Evolutionary conservation across 2,329 filamentous ascomycete species (phyloP).

Genomic region (Clarireedia monteithiana): DNA sequence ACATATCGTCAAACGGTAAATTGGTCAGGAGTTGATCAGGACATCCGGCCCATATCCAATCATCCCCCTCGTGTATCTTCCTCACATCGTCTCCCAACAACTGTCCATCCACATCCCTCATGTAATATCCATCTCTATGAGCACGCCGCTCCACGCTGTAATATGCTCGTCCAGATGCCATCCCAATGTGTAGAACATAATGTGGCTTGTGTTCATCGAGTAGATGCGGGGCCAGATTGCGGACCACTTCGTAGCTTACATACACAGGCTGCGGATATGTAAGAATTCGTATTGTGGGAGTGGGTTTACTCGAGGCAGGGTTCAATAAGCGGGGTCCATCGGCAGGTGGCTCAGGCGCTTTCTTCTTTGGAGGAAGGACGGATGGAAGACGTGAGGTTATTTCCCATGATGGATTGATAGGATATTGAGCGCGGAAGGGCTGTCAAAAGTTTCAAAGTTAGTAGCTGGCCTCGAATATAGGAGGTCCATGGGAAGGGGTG

Average conservation of each 20-base stretch:
- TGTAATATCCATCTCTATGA: conserved; percentile 63
- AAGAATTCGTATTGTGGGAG: conserved; percentile 50
- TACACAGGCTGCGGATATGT: conserved; percentile 59
- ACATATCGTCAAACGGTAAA: conserved; percentile 49
- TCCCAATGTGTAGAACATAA: conserved; percentile 69
- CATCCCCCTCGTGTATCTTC: conserved; percentile 31
- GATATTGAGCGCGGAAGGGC: conserved; percentile 68
- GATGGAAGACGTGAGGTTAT: conserved; percentile 64
- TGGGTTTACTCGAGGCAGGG: conserved; percentile 27
- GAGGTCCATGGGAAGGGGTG: too few species aligned
- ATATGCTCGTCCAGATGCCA: conserved; percentile 56
- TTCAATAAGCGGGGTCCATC: conserved; percentile 3
- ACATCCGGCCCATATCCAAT: conserved; percentile 47
- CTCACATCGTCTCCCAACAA: conserved; percentile 41
- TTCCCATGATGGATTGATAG: conserved; percentile 73
- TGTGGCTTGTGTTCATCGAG: conserved; percentile 41
- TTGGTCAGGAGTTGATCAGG: conserved; percentile 50
- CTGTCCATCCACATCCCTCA: conserved; percentile 62
- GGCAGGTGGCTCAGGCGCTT: conserved; percentile 24
- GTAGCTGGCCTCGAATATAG: neutral
- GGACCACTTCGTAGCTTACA: conserved; percentile 63
- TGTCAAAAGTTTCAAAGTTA: conserved; percentile 28
- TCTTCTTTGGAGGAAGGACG: conserved; percentile 39
- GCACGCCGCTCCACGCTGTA: conserved; percentile 67
- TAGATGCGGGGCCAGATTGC: conserved; percentile 54